phyloP scores from a whole-genome alignment of 495 filamentous ascomycete genomes.

The Xylaria sp. region DNA sequence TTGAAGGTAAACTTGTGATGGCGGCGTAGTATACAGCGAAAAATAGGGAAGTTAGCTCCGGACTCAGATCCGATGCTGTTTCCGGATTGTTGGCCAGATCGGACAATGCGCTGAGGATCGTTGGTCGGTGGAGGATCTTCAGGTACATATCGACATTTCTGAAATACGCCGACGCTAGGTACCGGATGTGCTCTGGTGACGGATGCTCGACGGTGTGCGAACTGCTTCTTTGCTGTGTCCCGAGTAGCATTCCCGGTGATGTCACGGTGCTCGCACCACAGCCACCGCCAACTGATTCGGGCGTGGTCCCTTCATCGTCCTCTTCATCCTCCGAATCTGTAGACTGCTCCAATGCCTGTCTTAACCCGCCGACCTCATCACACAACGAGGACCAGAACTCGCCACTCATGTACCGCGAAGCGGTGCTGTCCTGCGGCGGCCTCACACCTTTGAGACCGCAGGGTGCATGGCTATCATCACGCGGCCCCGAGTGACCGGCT shows the following conservation, averaged over 20 bases:
- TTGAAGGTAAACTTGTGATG: constrained; percentile 58
- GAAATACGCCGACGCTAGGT: constrained; percentile 60
- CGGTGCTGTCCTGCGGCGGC: constrained; percentile 33
- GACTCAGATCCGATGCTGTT: constrained; percentile 29
- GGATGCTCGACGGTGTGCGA: constrained; percentile 43
- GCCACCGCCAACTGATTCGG: constrained; percentile 46
- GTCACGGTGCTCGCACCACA: constrained; percentile 61
- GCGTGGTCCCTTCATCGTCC: constrained; percentile 44
- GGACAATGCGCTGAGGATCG: constrained; percentile 46
- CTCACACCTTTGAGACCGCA: constrained; percentile 27
- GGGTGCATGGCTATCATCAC: constrained; percentile 52
- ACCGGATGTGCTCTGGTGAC: constrained; percentile 67
- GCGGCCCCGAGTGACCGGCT: constrained; percentile 44
- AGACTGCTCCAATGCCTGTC: constrained; percentile 47
- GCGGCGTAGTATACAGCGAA: constrained; percentile 70
- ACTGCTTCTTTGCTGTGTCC: constrained; percentile 45
- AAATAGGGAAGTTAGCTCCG: constrained; percentile 58
- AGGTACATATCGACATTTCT: constrained; percentile 64
- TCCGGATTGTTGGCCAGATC: constrained; percentile 49
- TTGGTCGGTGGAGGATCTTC: constrained; percentile 59
- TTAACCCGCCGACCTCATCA: constrained; percentile 64
- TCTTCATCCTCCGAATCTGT: constrained; percentile 53
- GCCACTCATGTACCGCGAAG: constrained; percentile 72
- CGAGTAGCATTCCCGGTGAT: constrained; percentile 58
- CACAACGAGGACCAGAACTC: constrained; percentile 80